A percentile compares a stretch with the other conserved stretches of the same genome.
These are phyloP conservation scores for Kwoniella sp. DNA, from an alignment of 768 basidiomycete genomes.

Conservation along the genomic window DNA sequence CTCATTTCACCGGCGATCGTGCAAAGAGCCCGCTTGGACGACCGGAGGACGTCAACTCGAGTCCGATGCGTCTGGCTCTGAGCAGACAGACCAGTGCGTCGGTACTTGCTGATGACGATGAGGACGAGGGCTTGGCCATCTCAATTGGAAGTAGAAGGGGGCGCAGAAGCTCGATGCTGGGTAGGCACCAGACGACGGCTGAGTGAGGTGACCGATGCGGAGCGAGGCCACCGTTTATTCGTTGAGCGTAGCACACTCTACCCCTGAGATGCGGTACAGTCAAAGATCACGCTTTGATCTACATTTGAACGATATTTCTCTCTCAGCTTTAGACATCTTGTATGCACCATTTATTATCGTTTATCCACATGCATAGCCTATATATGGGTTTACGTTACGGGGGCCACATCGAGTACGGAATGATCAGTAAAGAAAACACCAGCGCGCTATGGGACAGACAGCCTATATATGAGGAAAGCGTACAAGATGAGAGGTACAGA, in stretches of 20 bases:
- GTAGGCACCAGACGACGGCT: not conserved
- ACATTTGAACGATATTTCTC: no score
- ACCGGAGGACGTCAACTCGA: not conserved
- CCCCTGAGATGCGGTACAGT: no score
- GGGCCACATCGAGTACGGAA: no score
- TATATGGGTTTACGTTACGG: not conserved
- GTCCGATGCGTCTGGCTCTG: constrained; percentile 4
- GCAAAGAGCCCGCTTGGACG: constrained; percentile 23
- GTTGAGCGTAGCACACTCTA: no score
- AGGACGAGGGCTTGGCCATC: constrained; percentile 48
- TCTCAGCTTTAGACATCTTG: no score
- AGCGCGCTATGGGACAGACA: no score
- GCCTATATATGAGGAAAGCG: not conserved
- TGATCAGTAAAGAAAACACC: not conserved
- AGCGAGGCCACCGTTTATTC: no score
- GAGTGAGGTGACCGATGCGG: not conserved
- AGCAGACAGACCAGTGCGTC: constrained; percentile 7
- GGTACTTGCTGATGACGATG: constrained; percentile 29
- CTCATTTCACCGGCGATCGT: constrained; percentile 14
- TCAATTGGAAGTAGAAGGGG: constrained; percentile 32
- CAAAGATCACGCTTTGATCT: no score
- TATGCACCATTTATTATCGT: not conserved
- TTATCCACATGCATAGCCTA: not conserved
- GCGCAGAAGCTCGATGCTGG: constrained; percentile 21
- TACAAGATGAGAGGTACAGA: not conserved